Evolutionary conservation across 2,329 filamentous ascomycete species (phyloP).

Genomic region (Laburnicola sp.): DNA sequence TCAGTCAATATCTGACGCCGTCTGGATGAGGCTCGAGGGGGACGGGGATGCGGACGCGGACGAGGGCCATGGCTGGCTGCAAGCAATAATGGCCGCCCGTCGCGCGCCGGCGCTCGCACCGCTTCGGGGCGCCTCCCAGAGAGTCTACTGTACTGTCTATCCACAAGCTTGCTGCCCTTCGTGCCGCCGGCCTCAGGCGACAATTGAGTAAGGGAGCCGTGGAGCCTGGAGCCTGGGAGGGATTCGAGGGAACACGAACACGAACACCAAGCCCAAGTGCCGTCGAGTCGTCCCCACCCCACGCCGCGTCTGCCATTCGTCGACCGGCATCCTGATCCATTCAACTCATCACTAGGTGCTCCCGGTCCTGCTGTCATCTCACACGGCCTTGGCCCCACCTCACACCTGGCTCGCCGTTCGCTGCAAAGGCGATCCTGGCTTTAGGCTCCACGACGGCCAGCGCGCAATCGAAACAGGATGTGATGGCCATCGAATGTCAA

Average conservation of each 20-base stretch:
- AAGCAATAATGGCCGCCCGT: constrained; percentile 29
- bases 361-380: constrained; percentile 19
- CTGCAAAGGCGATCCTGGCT: constrained; percentile 41
- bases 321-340: constrained; percentile 16
- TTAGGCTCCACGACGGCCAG: constrained; percentile 19
- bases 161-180: constrained; percentile 24
- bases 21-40: constrained; percentile 38
- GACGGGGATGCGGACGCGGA: no score
- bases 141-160: constrained; percentile 34
- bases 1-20: constrained; percentile 25
- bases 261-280: constrained; percentile 28
- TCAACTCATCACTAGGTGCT: constrained; percentile 27
- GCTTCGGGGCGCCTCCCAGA: no score
- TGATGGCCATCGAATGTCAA: no score
- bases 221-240: no score
- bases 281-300: constrained; percentile 17
- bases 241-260: no score
- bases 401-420: no score
- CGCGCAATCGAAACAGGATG: no score
- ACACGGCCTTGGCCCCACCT: constrained; percentile 13
- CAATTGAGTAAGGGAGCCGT: constrained; percentile 27
- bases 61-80: no score
- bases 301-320: constrained; percentile 20
- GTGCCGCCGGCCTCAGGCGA: constrained; percentile 26
- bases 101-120: constrained; percentile 39